Evolutionary conservation across 2,329 filamentous ascomycete species (phyloP), one percentile per base, ranked within the genome.

Genomic region (Colletotrichum horii): DNA sequence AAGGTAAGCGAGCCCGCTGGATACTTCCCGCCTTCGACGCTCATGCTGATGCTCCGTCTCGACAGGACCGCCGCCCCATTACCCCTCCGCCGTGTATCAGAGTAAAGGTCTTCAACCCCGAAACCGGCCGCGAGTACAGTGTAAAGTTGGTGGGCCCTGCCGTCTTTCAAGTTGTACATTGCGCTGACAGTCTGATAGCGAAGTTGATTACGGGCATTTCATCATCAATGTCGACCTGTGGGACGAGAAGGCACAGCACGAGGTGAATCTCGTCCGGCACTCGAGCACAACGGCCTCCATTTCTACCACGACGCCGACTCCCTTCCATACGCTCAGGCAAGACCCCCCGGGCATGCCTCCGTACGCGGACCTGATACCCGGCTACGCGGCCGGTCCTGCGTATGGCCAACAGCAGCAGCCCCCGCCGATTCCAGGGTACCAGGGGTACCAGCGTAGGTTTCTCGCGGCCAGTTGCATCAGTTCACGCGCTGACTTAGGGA

Each of bases 41-140:
- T 61, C 32, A 68, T 69, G 60, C 68, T 69, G 24, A 65, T 65
- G 34, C 62, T n/a, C 32, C 61, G n/a, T 36, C 22, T 30, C 73
- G 79, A 64, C 81, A 98, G 94, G 97, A 99, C 84, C 94, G 97
- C 78, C 91, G 97, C 78, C 97, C 97, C 30, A 98, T 99, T 80
- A 98, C 97, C 32, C 96, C 97, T 16, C 97, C 97, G 26, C 96
- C 97, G 4, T 98, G 96, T 84, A 94, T 98, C 68, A 91, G 94
- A 78, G 90, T 98, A 15, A 89, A 97, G 52, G 93, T 98, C 67
- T 92, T 90, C 76, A 95, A 98, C 83, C 87, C 90, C 56, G 85
- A 86, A 19, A 96, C 95, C 0, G 93, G 94, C 26, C 93, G 95
- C 81, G 95, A 98, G 83, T 91, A 98, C 58, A 94, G 97, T 83